Base-by-base conservation (phyloP, 495 filamentous ascomycete genomes). In the Venustampulla echinocandica region DNA sequence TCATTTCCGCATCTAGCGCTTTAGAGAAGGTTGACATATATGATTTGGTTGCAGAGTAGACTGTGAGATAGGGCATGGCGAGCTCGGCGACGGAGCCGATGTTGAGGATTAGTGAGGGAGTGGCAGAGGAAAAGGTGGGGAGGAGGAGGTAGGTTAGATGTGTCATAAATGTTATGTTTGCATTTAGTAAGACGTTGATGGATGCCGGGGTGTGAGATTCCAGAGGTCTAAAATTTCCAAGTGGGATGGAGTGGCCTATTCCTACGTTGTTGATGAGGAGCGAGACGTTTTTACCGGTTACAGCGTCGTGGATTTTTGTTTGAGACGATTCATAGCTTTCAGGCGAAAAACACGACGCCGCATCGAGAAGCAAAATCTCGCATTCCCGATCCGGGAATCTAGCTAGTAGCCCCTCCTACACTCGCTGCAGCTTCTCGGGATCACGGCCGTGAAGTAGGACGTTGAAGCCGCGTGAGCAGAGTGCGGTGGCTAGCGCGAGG, bases 251-350 rank as follows among this genome's bases (percentile, higher is more conserved):
- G 10, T 36, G 25, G 18, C 55, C 57, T 15, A 65, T 64, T 15
- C 70, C 72, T 1, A 74, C 69, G 55, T 76, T 76, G 50, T 76
- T 74, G 34, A 76, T 56, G 27, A 76, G 58, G 0, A 74, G 58
- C 2, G 58, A 66, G 24, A 75, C 47, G 18, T 52, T 43, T 11
- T 42, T 37, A 4, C 48, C 53, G 1, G 58, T 44, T 6, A 62
- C 61, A 10, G 62, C 42, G 3, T 37, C 34, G 2, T 49, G 37
- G 10, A 70, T 55, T 6, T 47, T 39, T 24, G 63, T 56, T 19
- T 60, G 24, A 2, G 33, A 51, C 0, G 35, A 21, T 0, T 49
- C 42, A 15, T 52, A 7, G 0, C 52, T 46, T 3, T 25, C 10
- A 2, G 19, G 3, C 3, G 10, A 25, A 23, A 42, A 42, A 23